Evolutionary conservation across 2,329 filamentous ascomycete species (phyloP).

Genomic region (Monilinia aucupariae): DNA sequence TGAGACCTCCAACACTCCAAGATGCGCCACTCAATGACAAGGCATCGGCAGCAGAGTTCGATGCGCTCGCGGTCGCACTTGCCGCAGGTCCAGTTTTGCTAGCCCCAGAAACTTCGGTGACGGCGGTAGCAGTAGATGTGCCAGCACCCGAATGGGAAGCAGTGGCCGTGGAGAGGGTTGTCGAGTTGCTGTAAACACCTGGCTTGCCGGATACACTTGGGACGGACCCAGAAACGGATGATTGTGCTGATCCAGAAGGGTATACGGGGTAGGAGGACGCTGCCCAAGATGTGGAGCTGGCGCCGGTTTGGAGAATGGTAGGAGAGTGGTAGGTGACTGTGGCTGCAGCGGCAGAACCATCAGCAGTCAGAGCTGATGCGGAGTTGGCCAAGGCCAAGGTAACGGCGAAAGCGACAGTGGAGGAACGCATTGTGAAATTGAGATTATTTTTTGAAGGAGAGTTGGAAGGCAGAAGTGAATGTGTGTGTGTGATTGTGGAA

Average conservation of each 20-base stretch:
- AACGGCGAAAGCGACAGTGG: slow-evolving; percentile 12
- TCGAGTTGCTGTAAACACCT: slow-evolving; percentile 11
- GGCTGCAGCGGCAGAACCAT: background rate
- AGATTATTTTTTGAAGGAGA: background rate
- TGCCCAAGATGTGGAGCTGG: background rate
- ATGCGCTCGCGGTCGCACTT: background rate
- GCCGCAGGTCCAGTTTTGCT: background rate
- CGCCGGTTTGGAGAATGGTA: slow-evolving; percentile 2
- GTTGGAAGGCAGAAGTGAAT: background rate
- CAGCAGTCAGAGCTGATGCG: slow-evolving; percentile 9
- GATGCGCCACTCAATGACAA: background rate
- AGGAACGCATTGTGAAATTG: slow-evolving; percentile 16
- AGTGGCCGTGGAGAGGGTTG: slow-evolving; percentile 3
- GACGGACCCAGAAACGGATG: background rate
- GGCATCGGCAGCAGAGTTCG: background rate
- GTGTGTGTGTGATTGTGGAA: slow-evolving; percentile 12
- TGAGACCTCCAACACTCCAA: slow-evolving; percentile 1
- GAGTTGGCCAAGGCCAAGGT: slow-evolving; percentile 12
- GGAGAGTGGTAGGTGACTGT: background rate
- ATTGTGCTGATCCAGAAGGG: background rate
- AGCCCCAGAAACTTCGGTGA: slow-evolving; percentile 1
- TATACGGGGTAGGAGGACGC: background rate
- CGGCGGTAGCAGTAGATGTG: slow-evolving; percentile 7
- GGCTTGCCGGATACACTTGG: slow-evolving; percentile 6
- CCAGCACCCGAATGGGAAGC: background rate